Percentiles rank a stretch among this genome's conserved stretches.
Evolutionary conservation across 2,329 filamentous ascomycete species (phyloP).

Genomic region (Pleoardoris graminearum): DNA sequence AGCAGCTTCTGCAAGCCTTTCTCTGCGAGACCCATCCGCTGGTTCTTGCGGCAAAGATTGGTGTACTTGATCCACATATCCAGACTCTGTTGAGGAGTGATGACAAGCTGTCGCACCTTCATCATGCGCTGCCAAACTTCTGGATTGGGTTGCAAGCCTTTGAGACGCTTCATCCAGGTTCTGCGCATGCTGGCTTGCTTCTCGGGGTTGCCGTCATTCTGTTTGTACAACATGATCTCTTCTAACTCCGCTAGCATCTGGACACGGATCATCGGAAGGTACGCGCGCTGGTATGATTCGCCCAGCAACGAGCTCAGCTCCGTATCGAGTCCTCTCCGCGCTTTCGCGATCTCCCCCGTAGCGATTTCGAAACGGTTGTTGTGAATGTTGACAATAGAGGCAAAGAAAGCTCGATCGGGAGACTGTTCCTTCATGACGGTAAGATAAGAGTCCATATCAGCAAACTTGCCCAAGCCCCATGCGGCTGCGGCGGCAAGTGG

Average conservation of each 20-base stretch:
- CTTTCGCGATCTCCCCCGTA: slow-evolving; percentile 84
- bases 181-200: slow-evolving; percentile 89
- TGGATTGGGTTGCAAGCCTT: slow-evolving; percentile 94
- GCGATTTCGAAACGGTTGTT: slow-evolving; percentile 95
- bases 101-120: slow-evolving; percentile 88
- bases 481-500: slow-evolving; percentile 92
- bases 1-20: slow-evolving; percentile 93
- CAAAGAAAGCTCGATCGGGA: slow-evolving; percentile 95
- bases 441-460: slow-evolving; percentile 96
- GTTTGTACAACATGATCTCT: slow-evolving; percentile 97
- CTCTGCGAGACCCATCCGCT: slow-evolving; percentile 90
- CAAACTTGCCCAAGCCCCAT: slow-evolving; percentile 96
- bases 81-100: slow-evolving; percentile 89
- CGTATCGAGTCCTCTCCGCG: slow-evolving; percentile 89
- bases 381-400: slow-evolving; percentile 91
- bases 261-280: slow-evolving; percentile 95
- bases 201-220: slow-evolving; percentile 74
- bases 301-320: slow-evolving; percentile 96
- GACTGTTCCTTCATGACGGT: slow-evolving; percentile 92
- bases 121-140: slow-evolving; percentile 99
- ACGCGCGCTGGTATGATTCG: slow-evolving; percentile 96
- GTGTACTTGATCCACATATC: slow-evolving; percentile 99
- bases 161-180: slow-evolving; percentile 94
- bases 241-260: slow-evolving; percentile 99
- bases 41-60: slow-evolving; percentile 95